Conservation (phyloP, 768 basidiomycete species). For the Tricholoma sp. region DNA sequence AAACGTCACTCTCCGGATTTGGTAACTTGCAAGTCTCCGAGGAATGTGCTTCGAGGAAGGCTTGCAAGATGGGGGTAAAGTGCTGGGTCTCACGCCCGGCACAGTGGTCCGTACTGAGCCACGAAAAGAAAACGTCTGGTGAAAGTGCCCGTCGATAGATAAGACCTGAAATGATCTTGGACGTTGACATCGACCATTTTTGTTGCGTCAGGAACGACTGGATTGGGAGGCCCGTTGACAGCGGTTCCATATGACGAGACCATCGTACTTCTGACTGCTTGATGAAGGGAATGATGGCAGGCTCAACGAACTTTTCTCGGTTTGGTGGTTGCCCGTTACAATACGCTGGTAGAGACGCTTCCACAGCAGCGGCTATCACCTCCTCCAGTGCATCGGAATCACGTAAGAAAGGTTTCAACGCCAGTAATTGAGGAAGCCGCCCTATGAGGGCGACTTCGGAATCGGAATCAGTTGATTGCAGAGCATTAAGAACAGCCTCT, state of each 20-base stretch:
- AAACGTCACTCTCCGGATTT: conserved; percentile 18
- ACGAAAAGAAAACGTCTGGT: conserved; percentile 25
- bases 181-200: conserved; percentile 39
- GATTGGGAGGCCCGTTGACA: conserved; percentile 21
- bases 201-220: conserved; percentile 35
- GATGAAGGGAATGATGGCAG: conserved; percentile 17
- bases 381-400: conserved; percentile 38
- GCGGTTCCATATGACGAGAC: conserved; percentile 20
- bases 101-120: conserved; percentile 34
- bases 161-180: conserved; percentile 36
- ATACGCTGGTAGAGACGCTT: conserved; percentile 34
- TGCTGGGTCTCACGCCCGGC: conserved; percentile 19
- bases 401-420: conserved; percentile 29
- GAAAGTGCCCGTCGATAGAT: conserved; percentile 35
- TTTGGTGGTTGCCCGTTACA: conserved; percentile 22
- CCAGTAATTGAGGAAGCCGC: conserved; percentile 34
- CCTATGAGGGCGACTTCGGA: conserved; percentile 23
- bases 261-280: conserved; percentile 27
- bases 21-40: conserved; percentile 7
- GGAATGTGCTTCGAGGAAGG: conserved; percentile 40
- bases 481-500: conserved; percentile 31
- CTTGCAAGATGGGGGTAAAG: conserved; percentile 36
- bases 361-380: conserved; percentile 39
- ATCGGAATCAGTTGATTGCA: conserved; percentile 21
- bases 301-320: conserved; percentile 8